Evolutionary conservation across 345 rosid species (phyloP), one percentile per base, ranked within the genome.

Genomic region (Tarenaya hassleriana): DNA sequence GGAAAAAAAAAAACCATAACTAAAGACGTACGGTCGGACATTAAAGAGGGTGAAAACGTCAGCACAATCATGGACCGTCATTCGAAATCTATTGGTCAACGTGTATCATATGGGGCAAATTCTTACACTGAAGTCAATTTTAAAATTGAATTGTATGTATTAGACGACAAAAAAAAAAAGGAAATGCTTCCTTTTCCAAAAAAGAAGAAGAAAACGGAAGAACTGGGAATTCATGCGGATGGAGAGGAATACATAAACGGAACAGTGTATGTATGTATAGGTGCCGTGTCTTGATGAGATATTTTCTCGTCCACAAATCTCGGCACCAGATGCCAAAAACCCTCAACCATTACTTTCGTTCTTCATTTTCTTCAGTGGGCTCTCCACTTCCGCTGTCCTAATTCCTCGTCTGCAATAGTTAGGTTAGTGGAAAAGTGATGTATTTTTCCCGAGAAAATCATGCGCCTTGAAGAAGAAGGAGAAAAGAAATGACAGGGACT

Each of bases 231-330:
- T n/a, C n/a, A n/a, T n/a, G n/a, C n/a, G n/a, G n/a, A n/a, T n/a
- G n/a, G 38, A 12, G 52, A 56, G 44, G 50, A 1, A 41, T 43
- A 40, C 16, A 37, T 31, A 45, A 3, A 41, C n/a, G n/a, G 35
- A 41, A 53, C 53, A 53, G 18, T 40, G 4, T 1, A 11, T 55
- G 39, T 35, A n/a, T 35, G 13, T 7, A 12, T n/a, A 56, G 5
- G 8, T 45, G 62, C 24, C 42, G 59, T 65, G 48, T 65, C 20
- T 37, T 52, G 11, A 7, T 45, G 64, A 65, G 20, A 48, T 15
- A 3, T 16, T 43, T 17, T 65, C n/a, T 1, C 17, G 40, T 39
- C 56, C 65, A 66, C 70, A 59, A 59, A 66, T 59, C 46, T 66
- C 56, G n/a, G 60, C 41, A 53, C 40, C 55, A 45, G 70, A 58